Evolutionary conservation across 495 filamentous ascomycete species (phyloP).

Genomic region (Collariella sp.): DNA sequence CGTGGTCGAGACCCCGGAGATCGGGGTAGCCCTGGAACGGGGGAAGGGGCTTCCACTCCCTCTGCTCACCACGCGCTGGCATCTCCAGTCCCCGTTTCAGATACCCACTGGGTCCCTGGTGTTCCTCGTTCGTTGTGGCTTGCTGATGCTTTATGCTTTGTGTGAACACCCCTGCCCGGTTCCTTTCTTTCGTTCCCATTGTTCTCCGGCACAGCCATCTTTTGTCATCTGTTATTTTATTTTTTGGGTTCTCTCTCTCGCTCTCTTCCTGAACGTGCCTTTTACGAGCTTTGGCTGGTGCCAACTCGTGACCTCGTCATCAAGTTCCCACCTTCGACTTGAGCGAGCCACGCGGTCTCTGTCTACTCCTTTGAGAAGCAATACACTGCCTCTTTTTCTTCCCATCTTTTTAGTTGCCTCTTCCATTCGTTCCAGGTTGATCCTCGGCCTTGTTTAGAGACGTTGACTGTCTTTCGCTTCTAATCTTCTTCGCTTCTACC

Average conservation of each 20-base stretch:
- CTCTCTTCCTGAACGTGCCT: conserved; percentile 11
- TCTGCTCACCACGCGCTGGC: conserved; percentile 9
- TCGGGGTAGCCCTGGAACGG: not conserved
- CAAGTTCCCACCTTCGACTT: not conserved
- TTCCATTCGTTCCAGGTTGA: conserved; percentile 47
- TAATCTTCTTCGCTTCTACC: conserved; percentile 12
- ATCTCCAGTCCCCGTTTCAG: conserved; percentile 26
- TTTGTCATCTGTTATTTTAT: too few species aligned
- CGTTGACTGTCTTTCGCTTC: conserved; percentile 25
- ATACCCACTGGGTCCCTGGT: conserved; percentile 23
- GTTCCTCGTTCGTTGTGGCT: not conserved
- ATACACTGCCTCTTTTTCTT: conserved; percentile 18
- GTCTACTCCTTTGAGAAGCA: conserved; percentile 15
- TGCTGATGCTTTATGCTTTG: not conserved
- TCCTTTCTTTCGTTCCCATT: not conserved
- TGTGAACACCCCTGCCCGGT: not conserved
- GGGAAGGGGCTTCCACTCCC: conserved; percentile 2
- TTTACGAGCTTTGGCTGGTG: conserved; percentile 13
- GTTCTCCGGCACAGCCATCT: conserved; percentile 3
- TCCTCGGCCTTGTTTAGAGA: conserved; percentile 34
- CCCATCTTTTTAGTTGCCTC: conserved; percentile 28
- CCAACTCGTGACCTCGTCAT: conserved; percentile 2
- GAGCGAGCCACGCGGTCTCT: conserved; percentile 1
- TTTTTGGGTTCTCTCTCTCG: conserved; percentile 1
- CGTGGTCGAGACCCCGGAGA: not conserved